phyloP scores from a whole-genome alignment of 1,284 basidiomycete genomes.

The Sporisorium sorghi region DNA sequence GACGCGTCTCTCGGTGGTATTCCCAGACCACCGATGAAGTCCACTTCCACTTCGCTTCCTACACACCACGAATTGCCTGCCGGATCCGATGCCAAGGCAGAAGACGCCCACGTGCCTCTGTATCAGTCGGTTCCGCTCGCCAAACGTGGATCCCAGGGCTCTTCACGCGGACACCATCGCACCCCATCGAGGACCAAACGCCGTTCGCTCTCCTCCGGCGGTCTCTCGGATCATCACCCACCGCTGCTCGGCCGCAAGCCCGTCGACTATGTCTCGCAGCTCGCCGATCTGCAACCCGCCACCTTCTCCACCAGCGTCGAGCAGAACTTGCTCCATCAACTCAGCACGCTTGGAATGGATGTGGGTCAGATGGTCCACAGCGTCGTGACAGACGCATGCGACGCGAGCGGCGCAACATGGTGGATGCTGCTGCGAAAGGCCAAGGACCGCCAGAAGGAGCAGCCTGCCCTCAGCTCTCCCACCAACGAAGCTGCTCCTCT shows the following conservation, averaged over 20 bases:
- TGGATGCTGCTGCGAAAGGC: constrained; percentile 90
- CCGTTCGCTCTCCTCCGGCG: constrained; percentile 77
- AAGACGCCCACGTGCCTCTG: constrained; percentile 24
- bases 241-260: constrained; percentile 51
- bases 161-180: constrained; percentile 73
- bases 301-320: constrained; percentile 85
- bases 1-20: constrained; percentile 39
- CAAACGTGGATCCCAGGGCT: constrained; percentile 52
- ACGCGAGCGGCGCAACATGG: constrained; percentile 90
- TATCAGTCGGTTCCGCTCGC: constrained; percentile 36
- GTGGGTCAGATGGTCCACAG: constrained; percentile 93
- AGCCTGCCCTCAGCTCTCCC: constrained; percentile 4
- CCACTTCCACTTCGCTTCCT: constrained; percentile 45
- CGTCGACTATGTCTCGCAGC: constrained; percentile 77
- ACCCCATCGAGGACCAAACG: constrained; percentile 95
- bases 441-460: constrained; percentile 72
- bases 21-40: constrained; percentile 18
- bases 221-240: constrained; percentile 63
- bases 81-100: constrained; percentile 9
- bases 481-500: background rate
- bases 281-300: constrained; percentile 79
- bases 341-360: constrained; percentile 86
- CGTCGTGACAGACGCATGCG: constrained; percentile 90
- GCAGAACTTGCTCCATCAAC: constrained; percentile 80
- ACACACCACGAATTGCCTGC: constrained; percentile 55